A percentile compares a stretch with the other conserved stretches of the same genome.
Conservation (phyloP, 371 early-diverging fungal species). For the Chytridiales sp. region DNA sequence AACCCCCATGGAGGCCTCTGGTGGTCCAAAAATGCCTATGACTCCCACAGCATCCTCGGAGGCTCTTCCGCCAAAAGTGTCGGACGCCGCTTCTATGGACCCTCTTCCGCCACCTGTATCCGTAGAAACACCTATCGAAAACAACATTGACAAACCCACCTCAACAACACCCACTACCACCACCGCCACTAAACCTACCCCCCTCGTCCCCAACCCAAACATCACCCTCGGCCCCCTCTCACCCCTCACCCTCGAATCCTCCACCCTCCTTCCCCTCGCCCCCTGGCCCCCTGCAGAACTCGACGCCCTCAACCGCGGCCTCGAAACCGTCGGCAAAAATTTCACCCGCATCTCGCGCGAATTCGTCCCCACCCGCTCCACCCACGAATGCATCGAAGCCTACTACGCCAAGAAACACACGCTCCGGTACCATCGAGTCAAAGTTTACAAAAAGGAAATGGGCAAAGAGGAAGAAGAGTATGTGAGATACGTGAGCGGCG, state of each 20-base stretch:
- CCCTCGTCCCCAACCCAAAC: conserved; percentile 1
- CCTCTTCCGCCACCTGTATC: background rate
- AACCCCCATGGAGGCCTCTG: background rate
- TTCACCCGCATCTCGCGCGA: conserved; percentile 23
- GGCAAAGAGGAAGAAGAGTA: conserved; percentile 30
- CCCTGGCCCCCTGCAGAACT: conserved; percentile 27
- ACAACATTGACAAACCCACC: background rate
- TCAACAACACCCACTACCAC: background rate
- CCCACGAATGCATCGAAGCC: conserved; percentile 25
- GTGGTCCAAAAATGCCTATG: conserved; percentile 7
- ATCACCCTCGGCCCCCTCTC: conserved; percentile 17
- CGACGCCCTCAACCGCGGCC: conserved; percentile 22
- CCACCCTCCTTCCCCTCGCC: background rate
- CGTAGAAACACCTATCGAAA: background rate
- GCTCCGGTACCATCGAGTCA: conserved; percentile 19
- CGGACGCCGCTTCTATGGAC: background rate
- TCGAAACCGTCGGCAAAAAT: conserved; percentile 27
- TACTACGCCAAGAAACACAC: conserved; percentile 25
- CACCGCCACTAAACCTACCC: background rate
- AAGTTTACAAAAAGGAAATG: conserved; percentile 18
- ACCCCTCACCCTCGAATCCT: conserved; percentile 11
- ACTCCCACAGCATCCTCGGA: conserved; percentile 1
- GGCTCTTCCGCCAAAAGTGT: background rate
- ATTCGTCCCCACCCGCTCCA: conserved; percentile 13
- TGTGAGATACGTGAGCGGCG: conserved; percentile 20